Evolutionary conservation across 495 filamentous ascomycete species (phyloP), one percentile per base, ranked within the genome.

Genomic region (Hamigera avellanea): DNA sequence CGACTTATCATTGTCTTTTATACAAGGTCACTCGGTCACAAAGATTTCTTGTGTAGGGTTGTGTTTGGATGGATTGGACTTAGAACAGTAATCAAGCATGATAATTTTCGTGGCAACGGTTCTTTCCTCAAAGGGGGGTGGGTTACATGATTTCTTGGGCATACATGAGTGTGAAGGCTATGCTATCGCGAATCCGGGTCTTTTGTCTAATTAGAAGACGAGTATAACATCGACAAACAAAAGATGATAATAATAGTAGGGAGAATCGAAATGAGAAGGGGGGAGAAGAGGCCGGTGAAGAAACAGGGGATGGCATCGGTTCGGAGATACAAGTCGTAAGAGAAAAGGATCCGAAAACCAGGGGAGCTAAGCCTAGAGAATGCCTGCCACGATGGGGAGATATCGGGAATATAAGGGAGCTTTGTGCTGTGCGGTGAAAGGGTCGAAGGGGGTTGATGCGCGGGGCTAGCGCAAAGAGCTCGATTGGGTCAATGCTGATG

Each of bases 61-160:
- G 5, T 4, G 21, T 4, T 9, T 23, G 9, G 21, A 23, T 5
- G 21, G 21, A 54, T 44, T 54, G 58, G 59, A 62, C 56, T 53
- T 51, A 34, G 35, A 40, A 45, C 33, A 34, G 19, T n/a, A n/a
- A n/a, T n/a, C n/a, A n/a, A n/a, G n/a, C n/a, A 39, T 21, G 41
- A 34, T 31, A 31, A 41, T 30, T 38, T 62, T 64, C 54, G 54
- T 64, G 49, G 47, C 50, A 52, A 50, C 50, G 50, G 30, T 43
- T 49, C 48, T 59, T 51, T 54, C 48, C 52, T 53, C 41, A 36
- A 43, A 43, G 16, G 26, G 19, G 53, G 55, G 47, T 48, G 53
- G 55, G 47, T 48, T 68, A 68, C 64, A 68, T 68, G 59, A 68
- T 46, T 62, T 61, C 53, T 62, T 50, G 50, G 64, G 62, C 61